Evolutionary conservation across 2,329 filamentous ascomycete genomes (phyloP), one percentile per base, ranked within the genome.

Genomic region (Colletotrichum simmondsii): DNA sequence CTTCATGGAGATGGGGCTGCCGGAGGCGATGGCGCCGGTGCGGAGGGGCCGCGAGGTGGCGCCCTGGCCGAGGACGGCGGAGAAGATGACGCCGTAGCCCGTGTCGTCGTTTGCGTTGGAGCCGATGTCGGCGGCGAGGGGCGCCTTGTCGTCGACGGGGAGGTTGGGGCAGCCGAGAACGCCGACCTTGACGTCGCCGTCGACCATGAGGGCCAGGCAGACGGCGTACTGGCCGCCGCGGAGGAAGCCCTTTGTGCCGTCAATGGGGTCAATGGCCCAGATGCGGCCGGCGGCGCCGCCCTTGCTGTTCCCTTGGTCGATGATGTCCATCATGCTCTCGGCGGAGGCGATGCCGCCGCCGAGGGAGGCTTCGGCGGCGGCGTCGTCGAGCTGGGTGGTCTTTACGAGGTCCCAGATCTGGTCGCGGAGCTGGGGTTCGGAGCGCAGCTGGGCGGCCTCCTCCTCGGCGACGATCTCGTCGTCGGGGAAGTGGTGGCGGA

Each of bases 211-310:
- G 46, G 91, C 97, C 5, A 99, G 89, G 81, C 96, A 98, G 66
- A 99, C 95, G 68, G 97, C 97, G 81, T 99, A 99, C 86, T 99
- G 97, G 52, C 95, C 97, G 65, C 97, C 97, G 75, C 97, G 91
- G 73, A 99, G 87, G 86, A 99, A 99, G 35, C 97, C 97, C 86
- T 98, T 98, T 66, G 97, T 99, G 76, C 97, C 97, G 83, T 99
- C 97, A 75, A 99, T 98, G 72, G 97, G 97, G 83, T 99, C 97
- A 70, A 99, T 92, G 53, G 96, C 94, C 97, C 97, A 99, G 82
- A 98, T 94, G 76, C 97, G 89, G 75, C 95, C 95, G 76, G 86
- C 88, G 73, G 85, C 82, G 32, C 95, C 95, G 73, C 95, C 95
- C 70, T 89, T 84, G 83, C 92, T 94, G 80, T 89, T 90, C 54